Percentiles rank a stretch among this genome's conserved stretches.
phyloP scores from a whole-genome alignment of 768 basidiomycete genomes.

The Podaxis sp. region DNA sequence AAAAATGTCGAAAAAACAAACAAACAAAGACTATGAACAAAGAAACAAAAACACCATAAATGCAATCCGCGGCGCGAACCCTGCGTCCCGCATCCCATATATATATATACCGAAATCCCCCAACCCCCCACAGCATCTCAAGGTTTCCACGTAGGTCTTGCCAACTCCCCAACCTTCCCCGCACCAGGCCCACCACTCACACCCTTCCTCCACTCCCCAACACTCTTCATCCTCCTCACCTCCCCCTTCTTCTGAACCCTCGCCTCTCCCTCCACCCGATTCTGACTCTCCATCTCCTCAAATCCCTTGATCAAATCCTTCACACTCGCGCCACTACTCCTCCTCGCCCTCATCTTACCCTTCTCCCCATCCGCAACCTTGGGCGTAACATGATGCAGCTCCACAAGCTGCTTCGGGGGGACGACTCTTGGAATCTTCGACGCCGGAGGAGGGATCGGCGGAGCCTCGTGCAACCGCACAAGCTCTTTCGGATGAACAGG shows the following conservation, averaged over 20 bases:
- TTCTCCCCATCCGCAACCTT: slow-evolving; percentile 17
- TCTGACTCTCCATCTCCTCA: slow-evolving; percentile 38
- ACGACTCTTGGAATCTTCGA: slow-evolving; percentile 40
- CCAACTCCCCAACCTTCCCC: neutral
- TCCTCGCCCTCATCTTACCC: slow-evolving; percentile 30
- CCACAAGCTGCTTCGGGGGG: slow-evolving; percentile 45
- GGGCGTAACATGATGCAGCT: slow-evolving; percentile 45
- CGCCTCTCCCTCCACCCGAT: slow-evolving; percentile 18
- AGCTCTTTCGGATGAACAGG: slow-evolving; percentile 57
- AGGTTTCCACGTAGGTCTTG: neutral
- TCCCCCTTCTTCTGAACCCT: slow-evolving; percentile 25
- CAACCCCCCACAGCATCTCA: neutral
- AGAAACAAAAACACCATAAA: neutral
- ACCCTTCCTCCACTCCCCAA: slow-evolving; percentile 9
- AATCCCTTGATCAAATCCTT: slow-evolving; percentile 66
- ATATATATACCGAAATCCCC: neutral
- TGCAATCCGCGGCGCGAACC: slow-evolving; percentile 3
- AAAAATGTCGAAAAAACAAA: neutral
- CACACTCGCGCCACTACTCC: slow-evolving; percentile 67
- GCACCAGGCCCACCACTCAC: neutral
- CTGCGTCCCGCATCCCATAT: neutral
- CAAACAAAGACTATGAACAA: neutral
- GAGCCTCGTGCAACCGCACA: slow-evolving; percentile 56
- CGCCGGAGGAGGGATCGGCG: slow-evolving; percentile 29
- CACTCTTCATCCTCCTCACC: slow-evolving; percentile 14